Evolutionary conservation across 148 eudicot genomes (phyloP).

Genomic region (Heliosperma pusillum): DNA sequence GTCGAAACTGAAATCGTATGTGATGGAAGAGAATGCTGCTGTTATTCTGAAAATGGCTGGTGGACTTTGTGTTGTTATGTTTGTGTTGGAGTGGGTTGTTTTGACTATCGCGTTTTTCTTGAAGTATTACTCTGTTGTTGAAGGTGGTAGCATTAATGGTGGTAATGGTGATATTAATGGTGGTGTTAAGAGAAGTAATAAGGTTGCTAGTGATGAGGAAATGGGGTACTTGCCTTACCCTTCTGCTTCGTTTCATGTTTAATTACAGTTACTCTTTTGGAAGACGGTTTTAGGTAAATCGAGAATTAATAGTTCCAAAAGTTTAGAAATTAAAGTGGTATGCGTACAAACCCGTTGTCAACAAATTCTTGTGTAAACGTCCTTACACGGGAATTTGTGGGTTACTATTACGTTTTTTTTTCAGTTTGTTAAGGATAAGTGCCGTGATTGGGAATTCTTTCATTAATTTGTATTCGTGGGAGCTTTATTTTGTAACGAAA

Average conservation of each 20-base stretch:
- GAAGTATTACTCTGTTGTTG: slow-evolving; percentile 31
- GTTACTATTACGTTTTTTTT: no score
- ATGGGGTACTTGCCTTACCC: slow-evolving; percentile 45
- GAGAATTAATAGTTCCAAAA: no score
- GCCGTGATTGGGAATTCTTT: slow-evolving; percentile 3
- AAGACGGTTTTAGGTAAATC: background rate
- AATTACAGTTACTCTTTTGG: background rate
- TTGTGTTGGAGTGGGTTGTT: slow-evolving; percentile 49
- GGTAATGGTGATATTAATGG: background rate
- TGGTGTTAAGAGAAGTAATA: slow-evolving; percentile 12
- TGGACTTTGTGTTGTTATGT: slow-evolving; percentile 40
- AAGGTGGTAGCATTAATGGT: background rate
- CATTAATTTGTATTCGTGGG: background rate
- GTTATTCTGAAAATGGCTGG: slow-evolving; percentile 48
- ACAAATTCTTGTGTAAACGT: no score
- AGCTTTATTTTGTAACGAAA: background rate
- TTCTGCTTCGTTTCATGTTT: slow-evolving; percentile 24
- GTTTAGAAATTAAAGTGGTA: no score
- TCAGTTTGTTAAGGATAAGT: no score
- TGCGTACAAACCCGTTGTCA: no score
- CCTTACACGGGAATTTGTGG: no score
- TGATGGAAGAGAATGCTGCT: slow-evolving; percentile 42
- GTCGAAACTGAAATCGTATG: slow-evolving; percentile 42
- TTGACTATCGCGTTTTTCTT: slow-evolving; percentile 42
- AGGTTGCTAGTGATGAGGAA: slow-evolving; percentile 33